Conservation (phyloP, 1,284 basidiomycete genomes). For the Wallemia hederae region DNA sequence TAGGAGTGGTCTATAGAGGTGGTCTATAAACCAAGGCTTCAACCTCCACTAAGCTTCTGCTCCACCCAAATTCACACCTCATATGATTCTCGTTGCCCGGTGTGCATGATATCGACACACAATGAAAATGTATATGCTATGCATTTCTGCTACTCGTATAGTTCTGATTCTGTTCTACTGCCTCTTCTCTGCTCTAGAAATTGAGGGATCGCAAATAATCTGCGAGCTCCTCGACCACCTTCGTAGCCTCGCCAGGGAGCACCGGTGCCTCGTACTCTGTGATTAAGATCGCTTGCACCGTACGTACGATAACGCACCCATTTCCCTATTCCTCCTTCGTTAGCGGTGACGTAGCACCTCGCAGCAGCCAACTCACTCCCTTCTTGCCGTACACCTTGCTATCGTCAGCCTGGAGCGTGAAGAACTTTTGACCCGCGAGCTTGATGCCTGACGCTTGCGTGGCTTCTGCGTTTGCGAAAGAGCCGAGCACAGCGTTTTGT, state of each 20-base stretch:
- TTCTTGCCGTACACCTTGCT: slow-evolving; percentile 56
- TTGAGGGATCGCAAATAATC: slow-evolving; percentile 42
- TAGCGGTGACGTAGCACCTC: background rate
- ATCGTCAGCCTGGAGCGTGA: slow-evolving; percentile 30
- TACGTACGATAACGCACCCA: slow-evolving; percentile 58
- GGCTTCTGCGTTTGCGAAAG: slow-evolving; percentile 23
- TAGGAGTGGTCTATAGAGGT: no score
- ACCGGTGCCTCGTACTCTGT: slow-evolving; percentile 40
- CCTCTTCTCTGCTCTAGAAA: no score
- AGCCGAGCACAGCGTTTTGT: slow-evolving; percentile 33
- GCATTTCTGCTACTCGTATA: no score
- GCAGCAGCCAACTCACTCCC: slow-evolving; percentile 24
- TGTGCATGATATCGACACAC: no score
- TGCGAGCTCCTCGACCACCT: slow-evolving; percentile 40
- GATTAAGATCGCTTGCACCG: slow-evolving; percentile 60
- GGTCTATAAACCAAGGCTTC: no score
- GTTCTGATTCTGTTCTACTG: no score
- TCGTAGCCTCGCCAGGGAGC: slow-evolving; percentile 34
- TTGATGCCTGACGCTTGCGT: slow-evolving; percentile 33
- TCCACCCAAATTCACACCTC: no score
- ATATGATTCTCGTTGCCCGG: no score
- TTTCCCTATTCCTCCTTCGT: slow-evolving; percentile 25
- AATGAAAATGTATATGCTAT: no score
- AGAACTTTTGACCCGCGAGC: slow-evolving; percentile 49
- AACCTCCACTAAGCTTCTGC: no score